Conservation (phyloP, 805 yeast species). For the Pichia paraexigua region DNA sequence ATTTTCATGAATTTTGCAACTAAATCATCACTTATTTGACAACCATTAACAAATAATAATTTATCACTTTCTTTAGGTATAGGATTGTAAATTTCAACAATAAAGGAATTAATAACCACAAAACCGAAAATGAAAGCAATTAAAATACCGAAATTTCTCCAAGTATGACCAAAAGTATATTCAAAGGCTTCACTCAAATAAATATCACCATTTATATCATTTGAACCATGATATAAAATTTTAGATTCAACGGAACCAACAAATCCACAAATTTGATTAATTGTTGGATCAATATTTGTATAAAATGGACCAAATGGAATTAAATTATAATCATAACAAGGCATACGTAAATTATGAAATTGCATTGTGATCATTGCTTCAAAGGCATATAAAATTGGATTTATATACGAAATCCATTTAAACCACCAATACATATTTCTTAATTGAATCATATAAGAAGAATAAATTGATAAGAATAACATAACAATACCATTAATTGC, state of each 20-base stretch:
- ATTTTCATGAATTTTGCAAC: constrained; percentile 17
- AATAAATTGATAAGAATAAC: constrained; percentile 44
- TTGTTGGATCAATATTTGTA: constrained; percentile 28
- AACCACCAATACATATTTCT: constrained; percentile 57
- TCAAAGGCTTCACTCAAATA: constrained; percentile 38
- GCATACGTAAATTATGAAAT: constrained; percentile 45
- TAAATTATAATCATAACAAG: constrained; percentile 34
- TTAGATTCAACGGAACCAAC: constrained; percentile 37
- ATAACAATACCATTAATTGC: constrained; percentile 49
- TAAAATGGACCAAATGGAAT: constrained; percentile 55
- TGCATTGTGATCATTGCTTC: constrained; percentile 52
- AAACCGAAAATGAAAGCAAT: constrained; percentile 36
- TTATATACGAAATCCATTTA: constrained; percentile 45
- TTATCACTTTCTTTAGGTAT: constrained; percentile 27
- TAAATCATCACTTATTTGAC: constrained; percentile 18
- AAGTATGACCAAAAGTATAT: constrained; percentile 51
- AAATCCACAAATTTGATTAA: constrained; percentile 42
- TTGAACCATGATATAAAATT: constrained; percentile 17
- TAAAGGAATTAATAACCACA: constrained; percentile 22
- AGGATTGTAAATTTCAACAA: constrained; percentile 27
- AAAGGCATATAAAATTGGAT: constrained; percentile 41
- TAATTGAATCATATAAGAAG: constrained; percentile 59
- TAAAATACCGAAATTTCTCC: constrained; percentile 70
- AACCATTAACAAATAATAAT: constrained; percentile 25
- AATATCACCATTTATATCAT: constrained; percentile 43